These are phyloP conservation scores for Chlorella sp. DNA, from an alignment of 139 green algal genomes.

Conservation along the genomic window DNA sequence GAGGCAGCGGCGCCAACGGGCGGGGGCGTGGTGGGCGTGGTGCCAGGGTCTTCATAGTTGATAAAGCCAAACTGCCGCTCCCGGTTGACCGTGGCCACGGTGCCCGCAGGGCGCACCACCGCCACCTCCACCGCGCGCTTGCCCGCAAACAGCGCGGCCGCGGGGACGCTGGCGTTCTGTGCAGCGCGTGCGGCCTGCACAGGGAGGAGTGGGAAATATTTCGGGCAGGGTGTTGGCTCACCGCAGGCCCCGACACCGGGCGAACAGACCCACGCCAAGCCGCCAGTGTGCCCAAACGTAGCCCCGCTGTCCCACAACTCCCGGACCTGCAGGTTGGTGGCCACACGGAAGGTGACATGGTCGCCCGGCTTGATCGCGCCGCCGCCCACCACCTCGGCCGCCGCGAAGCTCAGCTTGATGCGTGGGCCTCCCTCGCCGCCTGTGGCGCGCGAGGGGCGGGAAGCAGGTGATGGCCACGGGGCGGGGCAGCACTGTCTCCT, in stretches of 20 bases:
- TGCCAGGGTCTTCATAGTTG: conserved; percentile 2
- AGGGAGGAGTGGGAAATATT: neutral
- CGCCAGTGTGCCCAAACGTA: neutral
- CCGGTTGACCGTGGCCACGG: conserved; percentile 13
- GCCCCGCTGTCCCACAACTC: too few species aligned
- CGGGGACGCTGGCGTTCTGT: conserved; percentile 9
- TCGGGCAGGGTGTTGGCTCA: too few species aligned
- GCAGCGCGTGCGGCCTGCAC: conserved; percentile 34
- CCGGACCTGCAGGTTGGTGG: conserved; percentile 37
- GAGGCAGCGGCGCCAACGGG: neutral
- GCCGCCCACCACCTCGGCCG: conserved; percentile 12
- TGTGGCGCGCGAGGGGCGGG: too few species aligned
- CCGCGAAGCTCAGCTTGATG: neutral
- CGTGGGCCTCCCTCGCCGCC: neutral
- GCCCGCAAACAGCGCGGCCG: conserved; percentile 20
- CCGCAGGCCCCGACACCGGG: neutral
- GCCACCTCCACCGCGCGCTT: conserved; percentile 43
- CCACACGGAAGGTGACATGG: conserved; percentile 46
- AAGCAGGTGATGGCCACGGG: too few species aligned
- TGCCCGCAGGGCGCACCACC: conserved; percentile 14
- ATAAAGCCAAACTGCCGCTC: conserved; percentile 42
- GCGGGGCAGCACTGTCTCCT: too few species aligned
- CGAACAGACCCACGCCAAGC: neutral
- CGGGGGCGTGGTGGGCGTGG: neutral
- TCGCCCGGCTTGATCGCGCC: conserved; percentile 31